These are phyloP conservation scores for Lotmaria passim DNA, from an alignment of 208 protist species.

Conservation along the genomic window DNA sequence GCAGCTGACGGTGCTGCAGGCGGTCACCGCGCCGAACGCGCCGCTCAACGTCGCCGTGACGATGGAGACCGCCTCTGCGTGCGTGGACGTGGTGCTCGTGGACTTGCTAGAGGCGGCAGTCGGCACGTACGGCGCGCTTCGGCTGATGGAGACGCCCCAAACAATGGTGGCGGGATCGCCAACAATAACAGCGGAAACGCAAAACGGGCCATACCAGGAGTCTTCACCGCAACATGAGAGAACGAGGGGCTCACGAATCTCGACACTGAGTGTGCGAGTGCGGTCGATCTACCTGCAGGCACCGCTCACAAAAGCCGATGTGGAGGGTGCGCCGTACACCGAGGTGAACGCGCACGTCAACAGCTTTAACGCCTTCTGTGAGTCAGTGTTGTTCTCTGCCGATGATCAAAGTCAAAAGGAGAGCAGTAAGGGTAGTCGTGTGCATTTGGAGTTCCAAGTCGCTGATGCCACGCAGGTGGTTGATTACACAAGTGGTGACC, in stretches of 20 bases:
- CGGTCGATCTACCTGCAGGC: constrained; percentile 12
- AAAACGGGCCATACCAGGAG: background rate
- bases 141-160: background rate
- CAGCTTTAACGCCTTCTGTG: background rate
- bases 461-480: constrained; percentile 21
- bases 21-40: background rate
- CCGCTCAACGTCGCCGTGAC: background rate
- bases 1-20: constrained; percentile 23
- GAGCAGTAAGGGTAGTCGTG: background rate
- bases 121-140: constrained; percentile 1
- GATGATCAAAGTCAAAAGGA: background rate
- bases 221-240: background rate
- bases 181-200: background rate
- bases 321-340: constrained; percentile 23
- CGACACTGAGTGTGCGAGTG: constrained; percentile 5
- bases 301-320: constrained; percentile 11
- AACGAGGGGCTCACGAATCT: background rate
- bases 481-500: constrained; percentile 27
- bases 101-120: constrained; percentile 22
- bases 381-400: background rate
- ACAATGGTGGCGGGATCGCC: background rate
- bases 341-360: constrained; percentile 20
- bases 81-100: constrained; percentile 20
- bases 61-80: constrained; percentile 8
- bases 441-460: constrained; percentile 11